phyloP scores from a whole-genome alignment of 805 yeast species.

The Brettanomyces nanus region DNA sequence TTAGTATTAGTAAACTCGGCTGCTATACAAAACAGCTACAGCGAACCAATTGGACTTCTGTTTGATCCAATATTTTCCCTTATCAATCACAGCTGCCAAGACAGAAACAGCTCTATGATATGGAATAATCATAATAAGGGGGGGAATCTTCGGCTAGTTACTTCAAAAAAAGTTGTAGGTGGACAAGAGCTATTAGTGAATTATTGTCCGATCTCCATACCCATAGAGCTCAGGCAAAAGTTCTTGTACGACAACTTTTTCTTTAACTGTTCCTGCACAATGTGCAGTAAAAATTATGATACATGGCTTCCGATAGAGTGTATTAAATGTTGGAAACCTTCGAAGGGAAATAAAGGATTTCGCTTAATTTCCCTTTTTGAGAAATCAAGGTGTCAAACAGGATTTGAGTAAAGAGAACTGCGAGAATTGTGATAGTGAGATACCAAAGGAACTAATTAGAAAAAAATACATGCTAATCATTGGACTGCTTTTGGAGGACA shows the following conservation, averaged over 20 bases:
- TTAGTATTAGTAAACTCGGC: conserved; percentile 25
- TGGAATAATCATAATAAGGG: conserved; percentile 14
- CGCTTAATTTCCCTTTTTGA: too few species aligned
- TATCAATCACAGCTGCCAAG: conserved; percentile 32
- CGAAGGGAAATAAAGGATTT: too few species aligned
- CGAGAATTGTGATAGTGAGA: neutral
- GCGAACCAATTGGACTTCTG: conserved; percentile 25
- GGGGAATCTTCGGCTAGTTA: conserved; percentile 15
- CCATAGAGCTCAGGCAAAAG: conserved; percentile 22
- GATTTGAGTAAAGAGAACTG: too few species aligned
- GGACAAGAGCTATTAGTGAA: conserved; percentile 26
- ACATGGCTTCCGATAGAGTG: conserved; percentile 22
- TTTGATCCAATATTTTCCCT: conserved; percentile 31
- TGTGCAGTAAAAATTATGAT: conserved; percentile 22
- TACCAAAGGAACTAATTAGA: neutral
- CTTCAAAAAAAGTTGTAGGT: conserved; percentile 13
- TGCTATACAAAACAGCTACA: conserved; percentile 18
- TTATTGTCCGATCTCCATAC: conserved; percentile 23
- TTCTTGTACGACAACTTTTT: conserved; percentile 24
- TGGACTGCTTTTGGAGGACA: neutral
- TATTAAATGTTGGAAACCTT: conserved; percentile 12
- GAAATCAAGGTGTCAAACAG: too few species aligned
- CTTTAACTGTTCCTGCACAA: conserved; percentile 28
- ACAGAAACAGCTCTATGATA: conserved; percentile 25
- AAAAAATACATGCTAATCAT: neutral